Evolutionary conservation across 768 basidiomycete species (phyloP), one percentile per base, ranked within the genome.

Genomic region (Vararia minispora): DNA sequence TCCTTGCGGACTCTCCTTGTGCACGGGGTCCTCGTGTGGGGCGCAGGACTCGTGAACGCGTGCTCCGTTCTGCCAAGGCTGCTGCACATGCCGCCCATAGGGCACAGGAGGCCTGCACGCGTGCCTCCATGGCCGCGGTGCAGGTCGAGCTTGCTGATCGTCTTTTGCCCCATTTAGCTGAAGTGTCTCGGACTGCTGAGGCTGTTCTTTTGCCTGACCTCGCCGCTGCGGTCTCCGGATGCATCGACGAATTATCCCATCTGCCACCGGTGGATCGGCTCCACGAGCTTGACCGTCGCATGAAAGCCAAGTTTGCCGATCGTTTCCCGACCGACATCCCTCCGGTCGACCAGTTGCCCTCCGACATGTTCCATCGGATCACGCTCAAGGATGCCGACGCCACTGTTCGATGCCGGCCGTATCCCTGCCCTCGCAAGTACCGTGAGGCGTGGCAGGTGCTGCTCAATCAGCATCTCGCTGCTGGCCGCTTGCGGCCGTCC

Each of bases 401-500:
- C n/a, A 40, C 42, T 0, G 52, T 65, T 1, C 35, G 49, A 3
- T 44, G 36, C 0, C 39, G 55, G 0, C 42, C 42, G 0, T 69
- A 68, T 33, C 39, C 56, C 2, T 61, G 56, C 30, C 59, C 61
- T 0, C 44, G 52, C 3, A 58, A 63, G 28, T 66, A 59, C 24
- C 35, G 40, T 0, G 59, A 59, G 0, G 55, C 56, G 0, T 68
- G 64, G 59, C 20, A 53, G 3, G 55, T 28, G 0, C 42, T 68
- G 0, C 48, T 70, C 0, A 33, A 63, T 0, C 41, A 59, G 14
- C 61, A 64, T 36, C 33, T 67, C 0, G 50, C 47, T 0, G 53
- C 58, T 3, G 63, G 65, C 0, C 39, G 49, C 0, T 53, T 68
- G 0, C 41, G 46, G 0, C 58, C 53, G 0, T 66, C 58, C 0